phyloP scores from a whole-genome alignment of 2,329 filamentous ascomycete genomes.

The Colletotrichum horii region DNA sequence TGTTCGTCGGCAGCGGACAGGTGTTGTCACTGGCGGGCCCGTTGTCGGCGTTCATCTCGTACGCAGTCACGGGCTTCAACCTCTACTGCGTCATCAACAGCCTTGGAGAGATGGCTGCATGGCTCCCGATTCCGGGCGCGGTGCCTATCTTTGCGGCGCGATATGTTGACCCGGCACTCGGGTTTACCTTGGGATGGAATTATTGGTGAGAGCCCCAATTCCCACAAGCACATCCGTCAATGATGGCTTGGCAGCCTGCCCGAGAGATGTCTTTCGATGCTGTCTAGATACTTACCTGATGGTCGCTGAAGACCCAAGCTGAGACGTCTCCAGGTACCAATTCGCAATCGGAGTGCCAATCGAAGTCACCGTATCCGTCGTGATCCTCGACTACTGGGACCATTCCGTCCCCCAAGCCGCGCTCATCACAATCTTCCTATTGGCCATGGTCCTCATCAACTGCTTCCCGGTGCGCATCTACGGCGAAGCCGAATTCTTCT shows the following conservation, averaged over 20 bases:
- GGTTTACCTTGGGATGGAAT: constrained; percentile 56
- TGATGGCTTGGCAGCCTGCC: too few relatives aligned
- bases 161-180: constrained; percentile 52
- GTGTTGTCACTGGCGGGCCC: constrained; percentile 47
- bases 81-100: constrained; percentile 53
- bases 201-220: constrained; percentile 40
- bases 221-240: background rate
- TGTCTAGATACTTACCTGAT: background rate
- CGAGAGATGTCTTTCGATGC: background rate
- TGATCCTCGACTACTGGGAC: constrained; percentile 52
- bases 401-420: constrained; percentile 30
- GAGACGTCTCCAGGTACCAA: constrained; percentile 34
- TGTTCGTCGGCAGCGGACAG: constrained; percentile 49
- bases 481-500: constrained; percentile 59
- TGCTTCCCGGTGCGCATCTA: constrained; percentile 48
- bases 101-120: constrained; percentile 66
- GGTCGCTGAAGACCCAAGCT: background rate
- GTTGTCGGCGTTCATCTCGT: constrained; percentile 45
- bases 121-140: constrained; percentile 63
- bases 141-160: constrained; percentile 54
- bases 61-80: constrained; percentile 49
- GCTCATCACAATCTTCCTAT: constrained; percentile 42
- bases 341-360: constrained; percentile 54
- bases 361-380: constrained; percentile 50
- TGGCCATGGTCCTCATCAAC: constrained; percentile 41